Evolutionary conservation across 495 filamentous ascomycete species (phyloP), one percentile per base, ranked within the genome.

Genomic region (Penicillium cinerascens): DNA sequence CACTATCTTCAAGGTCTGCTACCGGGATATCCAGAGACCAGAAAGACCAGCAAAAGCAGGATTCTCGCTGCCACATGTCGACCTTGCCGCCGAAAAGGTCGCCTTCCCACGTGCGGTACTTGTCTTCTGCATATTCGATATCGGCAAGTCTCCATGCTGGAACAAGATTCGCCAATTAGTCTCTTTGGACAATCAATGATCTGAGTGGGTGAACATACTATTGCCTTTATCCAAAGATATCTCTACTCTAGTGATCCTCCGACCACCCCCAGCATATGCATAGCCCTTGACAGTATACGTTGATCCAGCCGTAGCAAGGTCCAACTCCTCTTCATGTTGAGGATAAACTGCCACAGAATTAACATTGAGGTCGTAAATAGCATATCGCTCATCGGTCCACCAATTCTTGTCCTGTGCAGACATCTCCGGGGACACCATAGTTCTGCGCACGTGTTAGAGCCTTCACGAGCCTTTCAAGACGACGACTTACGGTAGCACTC

Each of bases 361-460:
- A 16, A 87, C 85, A 61, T 86, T 95, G 8, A 97, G 78, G 54
- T 96, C 92, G 61, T 96, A 96, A 42, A 97, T 97, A 10, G 91
- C 92, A 64, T 96, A 96, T 38, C 91, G 78, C 47, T 97, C 92
- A 65, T 97, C 92, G 42, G 70, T 82, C 92, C 92, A 97, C 78
- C 85, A 88, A 4, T 85, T 81, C 1, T 84, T 83, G 49, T 95
- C 76, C 40, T 81, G 78, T 2, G 86, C 86, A 37, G 88, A 80
- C 70, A 87, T 86, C 53, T 96, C 92, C 0, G 92, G 91, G 10
- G 81, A 84, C 13, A 97, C 80, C 82, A 85, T 92, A 0, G 90
- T 96, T 15, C 72, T 79, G 21, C 11, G 33, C 9, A n/a, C 18
- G 13, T 27, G 29, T 63, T 15, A 47, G 44, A 22, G 59, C 26